Percentiles rank a stretch among this genome's conserved stretches.
These are phyloP conservation scores for Sedum album DNA, from an alignment of 164 flowering plant species.

Conservation along the genomic window DNA sequence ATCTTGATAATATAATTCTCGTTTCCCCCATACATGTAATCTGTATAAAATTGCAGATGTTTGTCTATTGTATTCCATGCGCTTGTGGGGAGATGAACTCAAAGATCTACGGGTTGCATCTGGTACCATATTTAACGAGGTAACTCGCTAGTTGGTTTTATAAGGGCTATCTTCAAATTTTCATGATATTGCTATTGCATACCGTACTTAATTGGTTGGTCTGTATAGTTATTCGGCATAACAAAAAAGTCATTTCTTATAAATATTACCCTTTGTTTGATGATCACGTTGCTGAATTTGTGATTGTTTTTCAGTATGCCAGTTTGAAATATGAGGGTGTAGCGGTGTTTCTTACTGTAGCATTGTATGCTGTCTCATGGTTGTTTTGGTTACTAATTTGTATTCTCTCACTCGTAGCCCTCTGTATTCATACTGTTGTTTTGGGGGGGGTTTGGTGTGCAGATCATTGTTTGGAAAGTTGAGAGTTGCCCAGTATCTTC, in stretches of 20 bases:
- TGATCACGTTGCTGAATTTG: not conserved
- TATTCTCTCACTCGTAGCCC: not conserved
- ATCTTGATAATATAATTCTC: not conserved
- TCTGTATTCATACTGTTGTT: not conserved
- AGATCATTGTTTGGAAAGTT: constrained; percentile 87
- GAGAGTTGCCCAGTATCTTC: constrained; percentile 15
- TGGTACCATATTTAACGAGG: constrained; percentile 97
- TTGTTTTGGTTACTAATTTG: not conserved
- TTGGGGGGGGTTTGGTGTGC: constrained; percentile 17
- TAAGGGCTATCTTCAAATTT: constrained; percentile 4
- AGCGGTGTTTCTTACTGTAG: not conserved
- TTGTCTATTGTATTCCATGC: constrained; percentile 85
- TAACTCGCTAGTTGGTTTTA: constrained; percentile 14
- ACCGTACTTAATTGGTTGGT: not conserved
- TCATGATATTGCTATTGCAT: not conserved
- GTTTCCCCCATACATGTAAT: not conserved
- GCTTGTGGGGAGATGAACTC: constrained; percentile 65
- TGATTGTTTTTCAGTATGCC: not conserved
- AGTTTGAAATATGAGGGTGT: not conserved
- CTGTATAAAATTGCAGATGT: constrained; percentile 37
- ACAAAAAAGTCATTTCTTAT: too few species aligned
- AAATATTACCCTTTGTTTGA: not conserved
- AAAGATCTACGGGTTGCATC: constrained; percentile 66
- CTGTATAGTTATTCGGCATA: not conserved
- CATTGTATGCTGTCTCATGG: not conserved